phyloP scores from a whole-genome alignment of 192 early-diverging fungal genomes.

The Backusella sp. region DNA sequence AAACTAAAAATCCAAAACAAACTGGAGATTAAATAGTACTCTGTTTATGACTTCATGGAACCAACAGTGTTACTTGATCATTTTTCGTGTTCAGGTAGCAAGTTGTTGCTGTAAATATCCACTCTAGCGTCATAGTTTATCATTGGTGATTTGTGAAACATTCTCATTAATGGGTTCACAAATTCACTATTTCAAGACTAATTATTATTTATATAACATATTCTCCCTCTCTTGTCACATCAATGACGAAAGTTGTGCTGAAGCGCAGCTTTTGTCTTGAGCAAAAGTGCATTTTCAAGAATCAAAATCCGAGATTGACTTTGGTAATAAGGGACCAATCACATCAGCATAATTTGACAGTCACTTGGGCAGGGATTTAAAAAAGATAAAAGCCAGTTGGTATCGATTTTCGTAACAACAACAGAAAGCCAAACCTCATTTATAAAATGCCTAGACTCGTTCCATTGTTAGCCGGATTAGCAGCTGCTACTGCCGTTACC shows the following conservation, averaged over 20 bases:
- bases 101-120: not conserved
- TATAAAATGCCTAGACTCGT: conserved; percentile 11
- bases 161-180: not conserved
- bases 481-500: not conserved
- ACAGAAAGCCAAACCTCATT: not conserved
- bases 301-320: not conserved
- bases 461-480: conserved; percentile 15
- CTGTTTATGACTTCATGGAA: not conserved
- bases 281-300: not conserved
- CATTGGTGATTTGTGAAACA: not conserved
- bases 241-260: not conserved
- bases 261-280: not conserved
- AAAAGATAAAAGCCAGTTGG: not conserved
- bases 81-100: not conserved
- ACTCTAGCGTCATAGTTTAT: not conserved
- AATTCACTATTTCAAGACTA: not conserved
- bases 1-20: not conserved
- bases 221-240: not conserved
- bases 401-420: not conserved
- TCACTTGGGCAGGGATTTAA: conserved; percentile 6
- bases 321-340: not conserved
- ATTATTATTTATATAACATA: not conserved
- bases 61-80: not conserved
- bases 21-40: not conserved
- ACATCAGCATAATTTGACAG: not conserved